These are phyloP conservation scores for Solanum paucissectum DNA, from an alignment of 257 asterid species.

Conservation along the genomic window DNA sequence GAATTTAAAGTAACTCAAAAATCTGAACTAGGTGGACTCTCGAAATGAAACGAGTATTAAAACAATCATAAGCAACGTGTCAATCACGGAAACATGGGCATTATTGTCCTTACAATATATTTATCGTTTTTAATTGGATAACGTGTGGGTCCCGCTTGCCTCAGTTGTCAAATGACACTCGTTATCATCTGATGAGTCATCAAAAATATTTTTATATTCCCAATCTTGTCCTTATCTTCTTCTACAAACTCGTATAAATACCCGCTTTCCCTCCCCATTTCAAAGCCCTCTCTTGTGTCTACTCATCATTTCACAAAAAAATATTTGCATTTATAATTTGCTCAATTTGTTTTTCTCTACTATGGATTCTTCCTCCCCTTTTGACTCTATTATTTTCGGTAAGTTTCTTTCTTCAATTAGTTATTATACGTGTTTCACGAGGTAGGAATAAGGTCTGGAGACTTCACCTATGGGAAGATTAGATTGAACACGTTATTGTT, in stretches of 20 bases:
- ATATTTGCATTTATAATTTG: background rate
- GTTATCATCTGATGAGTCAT: slow-evolving; percentile 2
- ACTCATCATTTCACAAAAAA: background rate
- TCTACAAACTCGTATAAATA: background rate
- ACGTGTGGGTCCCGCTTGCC: background rate
- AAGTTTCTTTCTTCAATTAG: background rate
- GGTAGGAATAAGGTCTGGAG: background rate
- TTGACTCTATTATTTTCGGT: slow-evolving; percentile 25
- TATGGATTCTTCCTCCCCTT: slow-evolving; percentile 28
- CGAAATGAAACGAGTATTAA: too few relatives aligned
- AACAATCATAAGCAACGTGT: background rate
- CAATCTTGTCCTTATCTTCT: background rate
- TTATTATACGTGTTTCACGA: background rate
- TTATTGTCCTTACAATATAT: background rate
- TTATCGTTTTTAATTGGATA: background rate
- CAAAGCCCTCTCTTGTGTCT: background rate
- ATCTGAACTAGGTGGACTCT: background rate
- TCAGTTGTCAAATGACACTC: background rate
- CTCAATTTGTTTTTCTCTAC: background rate
- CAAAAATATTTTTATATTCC: background rate
- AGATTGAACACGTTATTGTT: too few relatives aligned
- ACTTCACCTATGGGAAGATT: too few relatives aligned
- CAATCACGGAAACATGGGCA: background rate
- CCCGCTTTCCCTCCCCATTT: background rate
- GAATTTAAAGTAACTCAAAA: background rate